Evolutionary conservation across 1,139 yeast genomes (phyloP), one percentile per base, ranked within the genome.

Genomic region (Debaryomycetaceae sp.): DNA sequence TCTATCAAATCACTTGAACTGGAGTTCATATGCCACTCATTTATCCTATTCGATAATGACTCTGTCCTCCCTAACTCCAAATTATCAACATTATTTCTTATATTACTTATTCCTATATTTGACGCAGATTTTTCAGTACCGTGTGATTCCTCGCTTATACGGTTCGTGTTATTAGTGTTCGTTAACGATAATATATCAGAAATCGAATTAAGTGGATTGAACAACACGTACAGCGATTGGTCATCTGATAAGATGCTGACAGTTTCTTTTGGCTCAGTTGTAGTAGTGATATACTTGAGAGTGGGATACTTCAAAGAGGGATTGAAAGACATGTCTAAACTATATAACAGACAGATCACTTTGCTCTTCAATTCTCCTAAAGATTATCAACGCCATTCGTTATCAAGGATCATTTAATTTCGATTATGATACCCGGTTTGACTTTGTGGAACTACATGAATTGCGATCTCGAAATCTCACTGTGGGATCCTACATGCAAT

Each of bases 191-290:
- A 59, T 38, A 72, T 68, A 51, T 73, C 78, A 4, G 72, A 66
- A 20, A 60, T 69, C 24, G 49, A 50, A 41, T 51, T 54, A 31
- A 48, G 49, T 9, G 78, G 78, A 47, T 69, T 69, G 46, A 73
- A 73, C 48, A 73, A 61, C 30, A 73, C 75, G 66, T 74, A 73
- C 62, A 69, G 71, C 24, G 72, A 66, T 49, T 70, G 70, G 44
- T 63, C 68, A 47, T 66, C 70, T 6, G 51, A 48, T 38, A 48
- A 34, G 14, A 48, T 48, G 34, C 45, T 43, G 27, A 33, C 30
- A 8, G 42, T 39, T 20, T 40, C 42, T 13, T 36, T 36, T 6
- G 34, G 17, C 6, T 37, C 35, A 6, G 38, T 24, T 8, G 37
- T 30, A 4, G 40, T 34, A 6, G 34, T 40, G 27, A 30, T 37